Base-by-base conservation (phyloP, 1,284 basidiomycete genomes). In the Ceraceosorus guamensis region DNA sequence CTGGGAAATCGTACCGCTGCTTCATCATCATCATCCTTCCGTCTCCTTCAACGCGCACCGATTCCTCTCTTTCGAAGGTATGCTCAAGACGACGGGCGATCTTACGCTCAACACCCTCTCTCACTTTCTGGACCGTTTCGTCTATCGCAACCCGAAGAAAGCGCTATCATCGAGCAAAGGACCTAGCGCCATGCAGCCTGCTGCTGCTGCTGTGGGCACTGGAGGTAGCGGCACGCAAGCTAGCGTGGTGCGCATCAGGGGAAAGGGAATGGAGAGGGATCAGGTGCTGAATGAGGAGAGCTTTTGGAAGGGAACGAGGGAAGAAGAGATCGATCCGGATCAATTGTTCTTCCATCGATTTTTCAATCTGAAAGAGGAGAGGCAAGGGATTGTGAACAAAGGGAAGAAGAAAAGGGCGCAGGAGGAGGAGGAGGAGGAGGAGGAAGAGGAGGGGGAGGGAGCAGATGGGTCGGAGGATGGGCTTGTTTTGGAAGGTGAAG, bases 71-170 rank as follows among this genome's bases (percentile, higher is more conserved):
- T n/a, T n/a, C n/a, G 87, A 92, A 73, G 89, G 95, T 75, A 83
- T 99, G 5, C 81, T 97, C 48, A 89, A 88, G 0, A 87, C 88
- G 16, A 86, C 84, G 6, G 83, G 90, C 0, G 92, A 98, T 76
- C 85, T 98, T 53, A 86, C 88, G 8, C 84, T 91, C 57, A 91
- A 96, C 80, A 93, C 91, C 0, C 83, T 97, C 16, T 86, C 89
- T 1, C 90, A 90, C 68, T 93, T 95, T 82, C 81, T 93, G 35
- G 91, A 93, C 71, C 80, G 84, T 31, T 87, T 87, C 78, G 88
- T 97, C 33, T 97, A 91, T 81, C 89, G 91, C 75, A 97, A 97
- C 76, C 87, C 92, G 2, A 98, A 97, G 80, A 73, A 77, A 0
- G 84, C 82, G 46, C 78, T 83, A 3, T 73, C 79, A 10, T 87